Conservation (phyloP, 73 alveolate species). For the Paraurostyla sp. region DNA sequence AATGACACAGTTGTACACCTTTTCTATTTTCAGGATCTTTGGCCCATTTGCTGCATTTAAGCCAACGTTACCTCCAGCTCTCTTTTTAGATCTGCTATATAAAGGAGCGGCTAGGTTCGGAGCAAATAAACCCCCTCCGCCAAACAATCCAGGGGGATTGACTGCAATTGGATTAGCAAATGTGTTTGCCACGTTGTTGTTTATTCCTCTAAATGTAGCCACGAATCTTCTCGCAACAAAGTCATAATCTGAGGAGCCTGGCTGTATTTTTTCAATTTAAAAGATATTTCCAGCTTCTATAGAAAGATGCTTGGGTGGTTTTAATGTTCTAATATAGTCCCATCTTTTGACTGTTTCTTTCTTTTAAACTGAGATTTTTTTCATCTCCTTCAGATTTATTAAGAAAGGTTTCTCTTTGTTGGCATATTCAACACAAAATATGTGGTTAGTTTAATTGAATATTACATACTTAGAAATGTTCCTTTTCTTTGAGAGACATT, state of each 20-base stretch:
- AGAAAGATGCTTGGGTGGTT: not conserved
- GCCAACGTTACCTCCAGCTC: no score
- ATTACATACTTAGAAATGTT: not conserved
- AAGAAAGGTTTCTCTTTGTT: not conserved
- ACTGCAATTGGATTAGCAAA: no score
- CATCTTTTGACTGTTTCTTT: not conserved
- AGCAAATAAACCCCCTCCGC: not conserved
- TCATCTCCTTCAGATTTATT: not conserved
- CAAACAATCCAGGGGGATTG: not conserved
- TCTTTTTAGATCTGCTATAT: no score
- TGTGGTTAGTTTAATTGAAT: not conserved
- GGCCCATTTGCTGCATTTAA: not conserved
- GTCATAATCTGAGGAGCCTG: not conserved
- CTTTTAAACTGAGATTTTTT: not conserved
- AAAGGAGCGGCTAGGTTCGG: not conserved
- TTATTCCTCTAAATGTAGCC: not conserved
- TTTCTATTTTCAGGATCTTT: not conserved
- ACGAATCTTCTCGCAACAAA: not conserved
- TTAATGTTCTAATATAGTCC: not conserved
- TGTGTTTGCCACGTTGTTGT: no score
- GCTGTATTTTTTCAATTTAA: not conserved
- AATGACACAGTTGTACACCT: constrained; percentile 17
- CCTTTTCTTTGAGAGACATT: not conserved
- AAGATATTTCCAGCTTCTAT: not conserved
- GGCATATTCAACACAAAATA: not conserved